Conservation (phyloP, 1,139 yeast genomes). For the Keqinozyma sinolaborantium region DNA sequence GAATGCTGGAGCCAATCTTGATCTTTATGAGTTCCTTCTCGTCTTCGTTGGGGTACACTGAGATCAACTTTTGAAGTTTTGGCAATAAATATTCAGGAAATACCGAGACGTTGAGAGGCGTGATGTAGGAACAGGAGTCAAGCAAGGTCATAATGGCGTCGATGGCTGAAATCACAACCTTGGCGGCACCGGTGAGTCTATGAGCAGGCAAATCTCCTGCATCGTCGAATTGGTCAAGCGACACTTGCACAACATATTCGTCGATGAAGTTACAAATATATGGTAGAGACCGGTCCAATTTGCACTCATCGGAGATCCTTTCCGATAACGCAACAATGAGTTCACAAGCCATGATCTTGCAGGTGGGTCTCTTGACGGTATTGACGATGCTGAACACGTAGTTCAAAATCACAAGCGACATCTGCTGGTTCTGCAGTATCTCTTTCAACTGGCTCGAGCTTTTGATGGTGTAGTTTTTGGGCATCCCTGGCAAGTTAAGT, state of each 20-base stretch:
- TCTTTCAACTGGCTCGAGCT: constrained; percentile 20
- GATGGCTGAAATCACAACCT: constrained; percentile 63
- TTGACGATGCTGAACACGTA: constrained; percentile 63
- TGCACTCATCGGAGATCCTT: constrained; percentile 74
- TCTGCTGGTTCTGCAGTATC: constrained; percentile 31
- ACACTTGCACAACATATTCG: constrained; percentile 21
- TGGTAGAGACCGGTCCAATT: constrained; percentile 83
- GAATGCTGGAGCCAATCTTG: constrained; percentile 70
- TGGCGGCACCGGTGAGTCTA: constrained; percentile 14
- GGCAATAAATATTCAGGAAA: constrained; percentile 85
- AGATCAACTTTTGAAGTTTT: constrained; percentile 45
- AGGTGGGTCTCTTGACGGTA: constrained; percentile 58
- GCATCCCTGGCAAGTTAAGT: constrained; percentile 50
- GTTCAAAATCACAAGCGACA: constrained; percentile 62
- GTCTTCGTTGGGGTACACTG: constrained; percentile 13
- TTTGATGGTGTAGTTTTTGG: constrained; percentile 37
- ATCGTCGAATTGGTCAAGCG: not conserved
- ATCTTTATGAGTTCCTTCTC: constrained; percentile 45
- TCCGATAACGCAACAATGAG: constrained; percentile 75
- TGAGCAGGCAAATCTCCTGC: not conserved
- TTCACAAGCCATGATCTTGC: constrained; percentile 72
- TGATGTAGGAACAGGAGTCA: constrained; percentile 59
- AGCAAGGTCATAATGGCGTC: constrained; percentile 59
- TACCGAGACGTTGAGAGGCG: constrained; percentile 70
- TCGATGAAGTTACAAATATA: constrained; percentile 54